Percentiles rank a stretch among this genome's conserved stretches.
phyloP scores from a whole-genome alignment of 2,329 filamentous ascomycete genomes.

The Rhynchosporium secalis region DNA sequence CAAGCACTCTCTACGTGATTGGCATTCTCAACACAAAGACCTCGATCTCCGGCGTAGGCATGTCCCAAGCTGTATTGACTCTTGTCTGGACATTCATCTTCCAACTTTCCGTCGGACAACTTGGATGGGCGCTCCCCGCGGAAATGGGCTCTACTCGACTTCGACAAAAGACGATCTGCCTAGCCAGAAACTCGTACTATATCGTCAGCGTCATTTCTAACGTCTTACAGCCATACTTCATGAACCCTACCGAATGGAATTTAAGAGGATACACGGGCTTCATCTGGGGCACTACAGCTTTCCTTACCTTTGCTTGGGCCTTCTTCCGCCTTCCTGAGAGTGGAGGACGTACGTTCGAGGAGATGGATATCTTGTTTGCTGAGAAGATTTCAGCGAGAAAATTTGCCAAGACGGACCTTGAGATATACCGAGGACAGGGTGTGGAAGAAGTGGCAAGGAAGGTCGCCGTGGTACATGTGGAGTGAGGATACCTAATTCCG shows the following conservation, averaged over 20 bases:
- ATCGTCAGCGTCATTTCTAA: not conserved
- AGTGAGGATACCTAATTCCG: not conserved
- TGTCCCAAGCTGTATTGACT: slow-evolving; percentile 5
- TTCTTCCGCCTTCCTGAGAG: slow-evolving; percentile 11
- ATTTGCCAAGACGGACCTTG: slow-evolving; percentile 36
- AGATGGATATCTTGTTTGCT: slow-evolving; percentile 3
- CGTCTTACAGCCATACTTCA: slow-evolving; percentile 34
- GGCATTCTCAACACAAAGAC: slow-evolving; percentile 5
- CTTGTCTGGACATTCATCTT: slow-evolving; percentile 10
- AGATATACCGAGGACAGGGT: slow-evolving; percentile 35
- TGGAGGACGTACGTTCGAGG: not conserved
- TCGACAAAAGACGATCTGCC: slow-evolving; percentile 5
- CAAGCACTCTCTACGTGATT: not conserved
- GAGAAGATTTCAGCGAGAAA: not conserved
- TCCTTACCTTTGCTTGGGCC: not conserved
- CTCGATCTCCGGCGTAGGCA: not conserved
- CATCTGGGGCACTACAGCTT: slow-evolving; percentile 6
- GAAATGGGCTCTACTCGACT: slow-evolving; percentile 13
- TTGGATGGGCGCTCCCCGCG: slow-evolving; percentile 5
- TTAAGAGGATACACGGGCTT: not conserved
- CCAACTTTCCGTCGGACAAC: slow-evolving; percentile 9
- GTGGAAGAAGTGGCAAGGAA: slow-evolving; percentile 11
- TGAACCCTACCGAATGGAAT: slow-evolving; percentile 3
- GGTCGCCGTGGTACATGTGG: slow-evolving; percentile 8
- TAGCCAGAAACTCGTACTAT: slow-evolving; percentile 4